Evolutionary conservation across 306 rosid genomes (phyloP), one percentile per base, ranked within the genome.

Genomic region (Corylus avellana): DNA sequence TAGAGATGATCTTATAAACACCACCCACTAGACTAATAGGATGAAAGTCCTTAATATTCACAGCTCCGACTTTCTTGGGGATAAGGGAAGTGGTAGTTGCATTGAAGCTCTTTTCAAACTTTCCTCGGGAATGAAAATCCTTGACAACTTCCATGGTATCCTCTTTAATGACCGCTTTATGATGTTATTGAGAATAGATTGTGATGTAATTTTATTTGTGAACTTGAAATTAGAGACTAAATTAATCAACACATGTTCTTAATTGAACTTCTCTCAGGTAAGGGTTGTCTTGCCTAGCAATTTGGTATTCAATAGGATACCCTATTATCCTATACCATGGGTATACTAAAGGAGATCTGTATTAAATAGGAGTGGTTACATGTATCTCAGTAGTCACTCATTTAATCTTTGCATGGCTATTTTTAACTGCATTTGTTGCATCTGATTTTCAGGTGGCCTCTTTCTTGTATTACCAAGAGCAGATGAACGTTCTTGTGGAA

Each of bases 401-500:
- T 37, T 75, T 51, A 32, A 39, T 75, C 27, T 67, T 39, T 84
- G 51, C 69, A 71, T 77, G 70, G 66, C 66, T 56, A 78, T 53
- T 39, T 73, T 75, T 76, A 55, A 64, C 48, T 50, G 56, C 50
- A 25, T 76, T 72, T 75, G 50, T 67, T 84, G 25, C 76, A 63
- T 75, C 66, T 55, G 20, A 54, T 85, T 25, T 82, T 80, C 83
- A 93, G 99, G 98, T 85, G 77, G 96, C 97, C 74, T 91, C 89
- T 64, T 95, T 82, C 84, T 82, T 95, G 84, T 89, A 91, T 86
- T 76, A 90, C 86, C 88, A 93, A 87, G 98, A 95, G 86, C 91
- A 91, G 74, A 95, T 95, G 97, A 90, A 83, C 54, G 91, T 95
- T 67, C 87, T 95, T 11, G 98, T 95, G 79, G 99, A 95, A 86